Conservation (phyloP, 768 basidiomycete genomes). For the Boletus rubroflammeus region DNA sequence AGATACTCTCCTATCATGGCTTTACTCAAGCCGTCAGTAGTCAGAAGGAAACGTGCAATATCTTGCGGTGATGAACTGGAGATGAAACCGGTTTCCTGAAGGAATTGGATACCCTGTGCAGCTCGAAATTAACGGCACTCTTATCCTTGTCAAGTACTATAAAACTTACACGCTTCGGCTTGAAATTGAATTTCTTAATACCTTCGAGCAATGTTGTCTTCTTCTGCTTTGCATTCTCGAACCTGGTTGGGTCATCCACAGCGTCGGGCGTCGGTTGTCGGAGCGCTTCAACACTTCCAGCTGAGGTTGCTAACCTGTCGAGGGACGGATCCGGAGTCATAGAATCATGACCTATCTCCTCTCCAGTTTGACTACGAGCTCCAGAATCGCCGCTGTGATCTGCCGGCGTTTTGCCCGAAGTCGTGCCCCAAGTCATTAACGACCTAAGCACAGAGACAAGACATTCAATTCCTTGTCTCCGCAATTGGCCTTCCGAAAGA, state of each 20-base stretch:
- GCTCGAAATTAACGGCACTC: neutral
- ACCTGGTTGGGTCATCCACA: slow-evolving; percentile 85
- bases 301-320: slow-evolving; percentile 49
- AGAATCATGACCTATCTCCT: slow-evolving; percentile 52
- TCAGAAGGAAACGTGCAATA: slow-evolving; percentile 80
- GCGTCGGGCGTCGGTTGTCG: slow-evolving; percentile 75
- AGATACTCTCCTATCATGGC: slow-evolving; percentile 97
- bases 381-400: slow-evolving; percentile 37
- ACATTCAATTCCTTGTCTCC: slow-evolving; percentile 92
- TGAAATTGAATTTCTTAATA: slow-evolving; percentile 97
- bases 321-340: slow-evolving; percentile 54
- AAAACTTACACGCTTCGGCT: slow-evolving; percentile 88
- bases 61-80: slow-evolving; percentile 64
- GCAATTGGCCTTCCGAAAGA: slow-evolving; percentile 78
- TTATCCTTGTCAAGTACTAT: neutral
- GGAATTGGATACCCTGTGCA: slow-evolving; percentile 79
- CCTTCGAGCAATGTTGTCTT: slow-evolving; percentile 94
- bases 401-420: slow-evolving; percentile 36
- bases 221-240: slow-evolving; percentile 94
- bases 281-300: slow-evolving; percentile 50
- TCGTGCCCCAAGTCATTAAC: slow-evolving; percentile 86
- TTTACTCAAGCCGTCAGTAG: slow-evolving; percentile 91
- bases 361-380: slow-evolving; percentile 45
- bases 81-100: slow-evolving; percentile 87
- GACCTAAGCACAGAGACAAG: slow-evolving; percentile 85